Percentiles rank a stretch among this genome's conserved stretches.
Conservation (phyloP, 768 basidiomycete species). For the Boletus sp. region DNA sequence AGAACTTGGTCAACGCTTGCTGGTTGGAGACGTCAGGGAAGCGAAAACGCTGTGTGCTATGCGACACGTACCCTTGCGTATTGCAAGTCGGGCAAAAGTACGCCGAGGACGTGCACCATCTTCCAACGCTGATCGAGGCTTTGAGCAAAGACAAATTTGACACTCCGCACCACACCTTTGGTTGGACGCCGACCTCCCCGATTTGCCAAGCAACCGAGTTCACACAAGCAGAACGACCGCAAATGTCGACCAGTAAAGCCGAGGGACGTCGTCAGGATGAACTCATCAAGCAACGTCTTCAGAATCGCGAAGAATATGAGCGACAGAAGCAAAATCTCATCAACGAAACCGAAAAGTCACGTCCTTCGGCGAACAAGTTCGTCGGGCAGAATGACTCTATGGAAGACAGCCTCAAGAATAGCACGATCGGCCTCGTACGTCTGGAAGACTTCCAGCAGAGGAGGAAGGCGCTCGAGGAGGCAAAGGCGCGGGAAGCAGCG, state of each 20-base stretch:
- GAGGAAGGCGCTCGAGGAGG: conserved; percentile 87
- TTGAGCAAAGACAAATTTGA: conserved; percentile 14
- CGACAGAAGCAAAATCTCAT: conserved; percentile 79
- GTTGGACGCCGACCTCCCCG: background rate
- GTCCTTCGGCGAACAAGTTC: conserved; percentile 84
- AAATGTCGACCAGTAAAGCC: conserved; percentile 73
- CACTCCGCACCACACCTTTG: conserved; percentile 23
- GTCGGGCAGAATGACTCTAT: conserved; percentile 93
- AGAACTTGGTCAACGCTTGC: conserved; percentile 90
- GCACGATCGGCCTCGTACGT: conserved; percentile 86
- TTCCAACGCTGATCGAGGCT: no score
- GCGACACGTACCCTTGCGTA: conserved; percentile 62
- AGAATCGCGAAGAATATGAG: conserved; percentile 79
- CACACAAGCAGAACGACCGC: conserved; percentile 17
- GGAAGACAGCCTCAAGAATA: conserved; percentile 89
- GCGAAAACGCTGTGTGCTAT: background rate
- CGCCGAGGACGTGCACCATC: conserved; percentile 89
- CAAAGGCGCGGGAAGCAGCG: conserved; percentile 66
- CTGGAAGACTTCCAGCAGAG: conserved; percentile 92
- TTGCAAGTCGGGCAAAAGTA: conserved; percentile 74
- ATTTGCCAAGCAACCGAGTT: conserved; percentile 1
- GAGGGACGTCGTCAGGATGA: conserved; percentile 88
- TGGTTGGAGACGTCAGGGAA: conserved; percentile 31
- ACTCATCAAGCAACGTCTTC: conserved; percentile 77
- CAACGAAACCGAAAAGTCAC: conserved; percentile 89